phyloP scores from a whole-genome alignment of 106 monocot species.

The Dendrobium nobile region DNA sequence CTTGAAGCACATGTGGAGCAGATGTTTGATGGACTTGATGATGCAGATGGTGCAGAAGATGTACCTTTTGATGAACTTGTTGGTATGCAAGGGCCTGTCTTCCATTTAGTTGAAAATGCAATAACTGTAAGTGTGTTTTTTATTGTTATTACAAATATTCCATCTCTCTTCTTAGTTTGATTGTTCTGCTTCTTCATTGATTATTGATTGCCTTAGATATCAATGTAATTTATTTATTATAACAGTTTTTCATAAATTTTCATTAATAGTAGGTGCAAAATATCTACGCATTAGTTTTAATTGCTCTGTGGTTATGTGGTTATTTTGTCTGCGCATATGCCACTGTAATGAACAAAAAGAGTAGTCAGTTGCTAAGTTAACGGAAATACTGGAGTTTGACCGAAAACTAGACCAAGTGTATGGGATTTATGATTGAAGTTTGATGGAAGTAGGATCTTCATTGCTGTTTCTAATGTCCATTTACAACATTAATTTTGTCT shows the following conservation, averaged over 20 bases:
- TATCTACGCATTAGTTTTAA: neutral
- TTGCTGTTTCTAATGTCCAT: neutral
- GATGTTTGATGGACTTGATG: conserved; percentile 99
- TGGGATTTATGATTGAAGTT: neutral
- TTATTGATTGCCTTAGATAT: neutral
- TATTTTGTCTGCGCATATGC: neutral
- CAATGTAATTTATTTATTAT: neutral
- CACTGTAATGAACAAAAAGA: neutral
- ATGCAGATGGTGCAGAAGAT: conserved; percentile 99
- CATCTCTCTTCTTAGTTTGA: neutral
- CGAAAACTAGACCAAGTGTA: neutral
- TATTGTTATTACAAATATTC: neutral
- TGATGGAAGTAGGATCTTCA: neutral
- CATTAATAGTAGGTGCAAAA: neutral
- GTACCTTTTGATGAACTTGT: conserved; percentile 99
- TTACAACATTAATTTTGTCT: neutral
- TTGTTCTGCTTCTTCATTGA: neutral
- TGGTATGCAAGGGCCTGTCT: conserved; percentile 98
- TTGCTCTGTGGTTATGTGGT: neutral
- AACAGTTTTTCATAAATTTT: neutral
- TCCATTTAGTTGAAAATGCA: conserved; percentile 98
- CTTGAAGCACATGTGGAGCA: conserved; percentile 99
- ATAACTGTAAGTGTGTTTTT: conserved; percentile 67
- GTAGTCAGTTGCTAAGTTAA: neutral
- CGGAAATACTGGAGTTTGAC: neutral